Percentiles rank a stretch among this genome's conserved stretches.
These are phyloP conservation scores for Cucumis melo DNA, from an alignment of 306 rosid genomes.

Conservation along the genomic window DNA sequence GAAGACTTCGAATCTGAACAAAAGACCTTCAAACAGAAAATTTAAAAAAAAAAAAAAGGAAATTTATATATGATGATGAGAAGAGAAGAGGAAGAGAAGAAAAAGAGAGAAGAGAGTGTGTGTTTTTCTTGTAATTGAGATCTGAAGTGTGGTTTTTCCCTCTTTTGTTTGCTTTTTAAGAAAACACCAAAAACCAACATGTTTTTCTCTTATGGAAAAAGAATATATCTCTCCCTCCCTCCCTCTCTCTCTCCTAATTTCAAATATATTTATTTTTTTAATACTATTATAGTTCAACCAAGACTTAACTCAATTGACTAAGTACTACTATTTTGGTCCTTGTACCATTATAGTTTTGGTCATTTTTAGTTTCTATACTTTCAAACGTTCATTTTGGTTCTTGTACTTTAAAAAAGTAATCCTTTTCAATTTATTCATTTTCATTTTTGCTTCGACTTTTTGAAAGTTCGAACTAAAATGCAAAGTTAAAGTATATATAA, in stretches of 20 bases:
- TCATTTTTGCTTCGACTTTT: too few relatives aligned
- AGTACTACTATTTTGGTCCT: too few relatives aligned
- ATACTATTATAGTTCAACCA: too few relatives aligned
- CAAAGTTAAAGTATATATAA: too few relatives aligned
- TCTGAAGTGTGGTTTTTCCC: conserved; percentile 17
- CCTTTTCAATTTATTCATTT: too few relatives aligned
- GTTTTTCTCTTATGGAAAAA: background rate
- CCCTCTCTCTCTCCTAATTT: conserved; percentile 1
- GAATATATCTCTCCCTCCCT: background rate
- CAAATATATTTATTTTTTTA: background rate
- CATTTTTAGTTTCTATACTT: too few relatives aligned
- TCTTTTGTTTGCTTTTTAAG: conserved; percentile 39
- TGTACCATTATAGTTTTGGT: too few relatives aligned
- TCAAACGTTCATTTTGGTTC: too few relatives aligned
- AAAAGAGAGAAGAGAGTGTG: too few relatives aligned
- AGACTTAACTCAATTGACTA: too few relatives aligned
- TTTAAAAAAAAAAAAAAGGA: conserved; percentile 1
- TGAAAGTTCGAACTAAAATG: too few relatives aligned
- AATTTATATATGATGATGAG: background rate
- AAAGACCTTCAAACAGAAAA: background rate
- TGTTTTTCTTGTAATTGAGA: conserved; percentile 3
- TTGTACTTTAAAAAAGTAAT: too few relatives aligned
- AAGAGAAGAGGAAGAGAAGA: background rate
- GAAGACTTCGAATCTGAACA: conserved; percentile 34
- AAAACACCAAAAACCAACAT: conserved; percentile 49